Evolutionary conservation across 1,284 basidiomycete genomes (phyloP).

Genomic region (Peniophora sp.): DNA sequence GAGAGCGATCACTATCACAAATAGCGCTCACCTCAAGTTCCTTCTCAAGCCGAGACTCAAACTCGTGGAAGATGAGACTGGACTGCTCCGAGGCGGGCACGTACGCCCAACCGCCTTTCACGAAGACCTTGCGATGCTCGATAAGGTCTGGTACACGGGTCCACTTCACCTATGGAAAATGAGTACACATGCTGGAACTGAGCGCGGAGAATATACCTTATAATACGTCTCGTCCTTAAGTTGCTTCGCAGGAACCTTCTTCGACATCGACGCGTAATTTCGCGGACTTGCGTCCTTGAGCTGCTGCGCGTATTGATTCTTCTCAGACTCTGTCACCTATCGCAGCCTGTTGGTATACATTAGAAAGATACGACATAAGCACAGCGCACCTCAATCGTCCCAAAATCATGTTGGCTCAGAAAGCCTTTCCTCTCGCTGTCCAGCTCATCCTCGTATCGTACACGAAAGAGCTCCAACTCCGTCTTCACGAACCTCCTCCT

Average conservation of each 20-base stretch:
- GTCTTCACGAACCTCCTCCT: conserved; percentile 85
- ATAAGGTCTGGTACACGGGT: conserved; percentile 91
- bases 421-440: conserved; percentile 61
- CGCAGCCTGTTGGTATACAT: not conserved
- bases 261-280: conserved; percentile 21
- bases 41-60: conserved; percentile 66
- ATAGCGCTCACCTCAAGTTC: conserved; percentile 69
- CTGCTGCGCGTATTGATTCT: conserved; percentile 39
- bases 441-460: conserved; percentile 76
- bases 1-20: too few species aligned
- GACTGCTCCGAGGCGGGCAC: conserved; percentile 80
- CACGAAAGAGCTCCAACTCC: conserved; percentile 79
- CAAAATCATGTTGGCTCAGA: conserved; percentile 69
- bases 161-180: conserved; percentile 56
- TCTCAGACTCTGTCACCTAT: conserved; percentile 60
- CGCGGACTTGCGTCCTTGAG: conserved; percentile 36
- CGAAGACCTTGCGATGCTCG: conserved; percentile 74
- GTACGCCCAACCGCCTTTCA: conserved; percentile 84
- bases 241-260: conserved; percentile 4
- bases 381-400: conserved; percentile 59
- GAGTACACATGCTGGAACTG: not conserved
- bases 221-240: conserved; percentile 45
- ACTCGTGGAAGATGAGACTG: conserved; percentile 87
- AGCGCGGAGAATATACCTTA: conserved; percentile 44
- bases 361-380: not conserved